Base-by-base conservation (phyloP, 176 grass and related monocot genomes). In the Aegilops tauschii region DNA sequence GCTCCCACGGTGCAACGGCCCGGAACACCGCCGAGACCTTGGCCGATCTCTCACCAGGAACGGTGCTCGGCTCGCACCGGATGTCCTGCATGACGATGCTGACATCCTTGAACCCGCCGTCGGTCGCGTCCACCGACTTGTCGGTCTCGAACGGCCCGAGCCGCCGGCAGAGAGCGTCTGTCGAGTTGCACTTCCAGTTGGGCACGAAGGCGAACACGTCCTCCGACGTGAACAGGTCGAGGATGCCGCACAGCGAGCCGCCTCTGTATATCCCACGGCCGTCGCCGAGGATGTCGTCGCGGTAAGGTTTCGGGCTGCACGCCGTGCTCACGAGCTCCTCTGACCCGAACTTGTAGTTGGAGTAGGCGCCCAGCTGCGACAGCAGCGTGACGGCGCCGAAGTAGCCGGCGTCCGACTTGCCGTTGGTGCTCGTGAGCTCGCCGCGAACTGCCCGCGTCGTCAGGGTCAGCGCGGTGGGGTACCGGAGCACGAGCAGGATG, bases 11-110 rank as follows among this genome's bases (percentile, higher is more conserved):
- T 0, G 81, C 65, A 74, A 90, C 86, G 36, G 56, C 91, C 40
- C 91, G 82, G 83, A 97, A 93, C 87, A 97, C 87, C 2, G 93
- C 89, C 12, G 95, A 93, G 36, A 97, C 95, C 87, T 77, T 88
- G 44, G 91, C 91, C 25, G 88, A 69, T 40, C 69, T 81, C n/a
- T 76, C 78, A 62, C 20, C 3, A 5, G 6, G 14, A 7, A 63
- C 66, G 64, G 45, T 62, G n/a, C 64, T 50, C 21, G 91, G 76
- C 5, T 93, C 89, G 69, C 95, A 97, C 59, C 95, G 85, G 18
- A 95, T 83, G 56, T 95, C 95, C 88, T 97, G 95, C 93, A 97
- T 91, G 36, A 91, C 59, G 50, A 97, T 65, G 54, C 84, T 32
- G 16, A 95, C 89, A 79, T 56, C 64, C 10, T 86, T 76, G 67